These are phyloP conservation scores for Colletotrichum sp. DNA, from an alignment of 2,329 filamentous ascomycete genomes.

Conservation along the genomic window DNA sequence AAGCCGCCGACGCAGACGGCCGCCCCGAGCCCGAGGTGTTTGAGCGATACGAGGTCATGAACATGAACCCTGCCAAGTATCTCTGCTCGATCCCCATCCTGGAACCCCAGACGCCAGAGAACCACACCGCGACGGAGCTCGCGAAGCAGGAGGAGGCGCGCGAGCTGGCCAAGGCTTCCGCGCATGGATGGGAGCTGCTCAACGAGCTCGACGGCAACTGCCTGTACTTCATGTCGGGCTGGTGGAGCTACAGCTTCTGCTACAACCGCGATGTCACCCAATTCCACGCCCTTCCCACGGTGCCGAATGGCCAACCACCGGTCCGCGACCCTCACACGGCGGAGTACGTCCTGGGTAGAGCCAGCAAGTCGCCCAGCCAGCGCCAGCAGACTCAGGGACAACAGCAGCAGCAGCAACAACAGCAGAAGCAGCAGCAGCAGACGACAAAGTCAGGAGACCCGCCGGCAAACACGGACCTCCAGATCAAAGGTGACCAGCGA, in stretches of 20 bases:
- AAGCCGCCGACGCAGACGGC: slow-evolving; percentile 36
- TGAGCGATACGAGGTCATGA: slow-evolving; percentile 75
- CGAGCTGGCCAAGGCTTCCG: slow-evolving; percentile 78
- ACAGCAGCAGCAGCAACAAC: not conserved
- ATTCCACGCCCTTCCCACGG: slow-evolving; percentile 81
- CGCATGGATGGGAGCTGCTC: slow-evolving; percentile 81
- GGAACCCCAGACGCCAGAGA: slow-evolving; percentile 58
- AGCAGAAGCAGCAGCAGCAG: not conserved
- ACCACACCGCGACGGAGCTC: slow-evolving; percentile 70
- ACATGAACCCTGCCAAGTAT: slow-evolving; percentile 72
- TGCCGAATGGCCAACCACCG: slow-evolving; percentile 73
- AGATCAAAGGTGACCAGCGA: slow-evolving; percentile 81
- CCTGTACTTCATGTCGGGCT: slow-evolving; percentile 82
- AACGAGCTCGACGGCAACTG: slow-evolving; percentile 79
- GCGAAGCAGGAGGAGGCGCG: slow-evolving; percentile 78
- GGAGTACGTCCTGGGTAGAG: slow-evolving; percentile 78
- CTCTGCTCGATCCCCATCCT: slow-evolving; percentile 85
- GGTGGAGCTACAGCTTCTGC: slow-evolving; percentile 98
- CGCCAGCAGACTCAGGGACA: slow-evolving; percentile 16
- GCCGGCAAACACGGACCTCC: slow-evolving; percentile 65
- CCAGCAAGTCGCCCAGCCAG: slow-evolving; percentile 31
- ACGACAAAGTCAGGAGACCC: slow-evolving; percentile 3
- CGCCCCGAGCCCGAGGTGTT: slow-evolving; percentile 30
- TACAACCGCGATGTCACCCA: slow-evolving; percentile 87
- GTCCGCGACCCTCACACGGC: slow-evolving; percentile 77